phyloP scores from a whole-genome alignment of 352 stramenopile species.

The Phytophthora boehmeriae region DNA sequence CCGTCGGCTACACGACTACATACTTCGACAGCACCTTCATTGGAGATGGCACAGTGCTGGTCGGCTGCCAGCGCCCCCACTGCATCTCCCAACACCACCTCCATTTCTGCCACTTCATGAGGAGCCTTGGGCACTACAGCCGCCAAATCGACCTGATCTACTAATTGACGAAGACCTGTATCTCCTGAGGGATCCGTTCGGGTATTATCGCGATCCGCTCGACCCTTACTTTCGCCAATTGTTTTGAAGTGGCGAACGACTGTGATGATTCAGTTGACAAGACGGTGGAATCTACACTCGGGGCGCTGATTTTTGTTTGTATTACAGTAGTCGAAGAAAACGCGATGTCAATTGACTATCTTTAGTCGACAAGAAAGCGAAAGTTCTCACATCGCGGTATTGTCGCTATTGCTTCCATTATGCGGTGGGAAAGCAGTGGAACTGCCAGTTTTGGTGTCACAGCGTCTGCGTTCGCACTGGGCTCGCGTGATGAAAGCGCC shows the following conservation, averaged over 20 bases:
- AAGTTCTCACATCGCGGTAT: neutral
- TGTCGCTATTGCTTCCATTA: conserved; percentile 3
- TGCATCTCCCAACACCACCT: conserved; percentile 19
- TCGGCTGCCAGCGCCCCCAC: conserved; percentile 10
- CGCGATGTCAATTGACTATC: neutral
- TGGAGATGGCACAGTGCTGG: conserved; percentile 22
- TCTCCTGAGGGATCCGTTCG: conserved; percentile 19
- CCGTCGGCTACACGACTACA: conserved; percentile 8
- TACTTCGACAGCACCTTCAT: conserved; percentile 10
- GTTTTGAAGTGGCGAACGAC: neutral
- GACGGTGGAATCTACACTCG: too few species aligned
- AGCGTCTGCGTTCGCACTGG: conserved; percentile 21
- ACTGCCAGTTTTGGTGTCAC: conserved; percentile 19
- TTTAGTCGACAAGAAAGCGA: conserved; percentile 6
- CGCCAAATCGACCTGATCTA: conserved; percentile 8
- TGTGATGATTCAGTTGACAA: too few species aligned
- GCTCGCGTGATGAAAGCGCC: conserved; percentile 20
- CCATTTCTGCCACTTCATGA: conserved; percentile 21
- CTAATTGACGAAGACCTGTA: conserved; percentile 22
- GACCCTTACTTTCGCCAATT: conserved; percentile 21
- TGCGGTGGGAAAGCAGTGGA: conserved; percentile 30
- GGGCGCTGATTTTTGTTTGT: too few species aligned
- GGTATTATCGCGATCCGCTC: conserved; percentile 11
- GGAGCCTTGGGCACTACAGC: conserved; percentile 17
- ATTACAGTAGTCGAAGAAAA: neutral